Percentiles rank a stretch among this genome's conserved stretches.
Evolutionary conservation across 495 filamentous ascomycete species (phyloP).

Genomic region (Ramalina intermedia): DNA sequence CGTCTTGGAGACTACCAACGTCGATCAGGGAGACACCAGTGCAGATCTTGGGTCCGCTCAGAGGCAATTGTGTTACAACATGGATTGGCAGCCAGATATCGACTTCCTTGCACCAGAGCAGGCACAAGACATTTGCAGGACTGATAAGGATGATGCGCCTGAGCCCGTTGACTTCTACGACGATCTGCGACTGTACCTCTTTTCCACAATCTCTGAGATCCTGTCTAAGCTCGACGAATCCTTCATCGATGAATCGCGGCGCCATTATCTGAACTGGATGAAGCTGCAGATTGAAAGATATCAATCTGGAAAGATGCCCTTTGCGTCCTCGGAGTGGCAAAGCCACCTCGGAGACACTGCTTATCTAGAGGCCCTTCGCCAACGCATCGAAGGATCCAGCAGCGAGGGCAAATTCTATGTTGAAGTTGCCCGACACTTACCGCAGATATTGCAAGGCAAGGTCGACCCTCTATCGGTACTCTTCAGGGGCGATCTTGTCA

Average conservation of each 20-base stretch:
- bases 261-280: conserved; percentile 7
- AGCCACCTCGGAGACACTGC: background rate
- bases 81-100: background rate
- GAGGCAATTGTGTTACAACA: background rate
- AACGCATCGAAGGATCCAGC: background rate
- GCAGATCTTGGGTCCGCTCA: too few relatives aligned
- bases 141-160: too few relatives aligned
- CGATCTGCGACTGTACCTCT: too few relatives aligned
- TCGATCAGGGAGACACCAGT: too few relatives aligned
- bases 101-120: too few relatives aligned
- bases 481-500: background rate
- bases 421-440: background rate
- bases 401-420: background rate
- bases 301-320: conserved; percentile 1
- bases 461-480: background rate
- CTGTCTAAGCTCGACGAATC: too few relatives aligned
- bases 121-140: too few relatives aligned
- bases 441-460: background rate
- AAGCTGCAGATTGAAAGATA: conserved; percentile 1
- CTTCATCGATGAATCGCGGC: too few relatives aligned
- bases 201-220: too few relatives aligned
- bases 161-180: too few relatives aligned
- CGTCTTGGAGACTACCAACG: too few relatives aligned
- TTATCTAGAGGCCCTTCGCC: background rate
- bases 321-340: conserved; percentile 1